phyloP scores from a whole-genome alignment of 805 yeast species.

The Saccharomycopsis selenospora region DNA sequence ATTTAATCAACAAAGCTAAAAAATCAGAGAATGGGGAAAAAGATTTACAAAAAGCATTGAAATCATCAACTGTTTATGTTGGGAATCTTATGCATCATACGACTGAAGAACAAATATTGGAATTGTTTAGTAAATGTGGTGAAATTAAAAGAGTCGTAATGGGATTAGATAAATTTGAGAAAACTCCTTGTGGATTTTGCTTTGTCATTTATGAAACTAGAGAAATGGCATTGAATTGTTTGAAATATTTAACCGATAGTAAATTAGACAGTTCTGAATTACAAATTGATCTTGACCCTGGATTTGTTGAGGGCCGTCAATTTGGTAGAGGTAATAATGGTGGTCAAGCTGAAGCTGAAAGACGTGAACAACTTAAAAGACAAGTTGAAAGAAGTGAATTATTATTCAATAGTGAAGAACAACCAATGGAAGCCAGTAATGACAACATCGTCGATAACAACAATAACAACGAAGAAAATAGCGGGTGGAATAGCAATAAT shows the following conservation, averaged over 20 bases:
- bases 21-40: conserved; percentile 44
- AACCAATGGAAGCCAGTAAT: conserved; percentile 6
- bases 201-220: conserved; percentile 72
- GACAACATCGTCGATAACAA: conserved; percentile 8
- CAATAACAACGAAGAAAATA: conserved; percentile 5
- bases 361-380: not conserved
- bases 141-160: conserved; percentile 71
- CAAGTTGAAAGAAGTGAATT: conserved; percentile 2
- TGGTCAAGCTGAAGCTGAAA: conserved; percentile 80
- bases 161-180: conserved; percentile 88
- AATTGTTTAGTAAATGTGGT: conserved; percentile 78
- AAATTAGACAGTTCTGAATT: conserved; percentile 76
- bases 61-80: conserved; percentile 75
- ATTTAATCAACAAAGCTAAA: conserved; percentile 60
- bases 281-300: conserved; percentile 91
- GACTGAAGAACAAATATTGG: conserved; percentile 90
- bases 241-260: conserved; percentile 75
- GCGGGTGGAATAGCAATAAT: conserved; percentile 9
- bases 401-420: conserved; percentile 11
- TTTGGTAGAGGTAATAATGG: conserved; percentile 91
- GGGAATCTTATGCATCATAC: conserved; percentile 88
- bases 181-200: conserved; percentile 96
- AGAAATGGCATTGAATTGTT: conserved; percentile 70
- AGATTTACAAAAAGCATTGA: conserved; percentile 58
- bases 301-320: conserved; percentile 91